Evolutionary conservation across 2,329 filamentous ascomycete genomes (phyloP).

Genomic region (Myriosclerotinia duriaeana): DNA sequence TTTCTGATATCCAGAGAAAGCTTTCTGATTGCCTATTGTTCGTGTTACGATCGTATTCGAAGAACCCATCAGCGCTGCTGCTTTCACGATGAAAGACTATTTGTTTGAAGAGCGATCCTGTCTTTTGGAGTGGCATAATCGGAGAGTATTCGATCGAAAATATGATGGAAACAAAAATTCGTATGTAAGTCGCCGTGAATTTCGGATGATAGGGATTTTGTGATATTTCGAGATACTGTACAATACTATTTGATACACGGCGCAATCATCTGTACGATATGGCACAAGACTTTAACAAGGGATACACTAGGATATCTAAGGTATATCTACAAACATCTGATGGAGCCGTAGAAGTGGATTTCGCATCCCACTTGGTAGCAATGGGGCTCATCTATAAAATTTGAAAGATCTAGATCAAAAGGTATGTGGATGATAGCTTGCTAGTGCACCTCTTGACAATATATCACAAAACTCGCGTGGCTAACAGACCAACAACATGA

Average conservation of each 20-base stretch:
- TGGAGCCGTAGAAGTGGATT: not conserved
- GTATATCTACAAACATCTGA: slow-evolving; percentile 11
- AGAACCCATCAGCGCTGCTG: slow-evolving; percentile 12
- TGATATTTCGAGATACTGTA: slow-evolving; percentile 2
- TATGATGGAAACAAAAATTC: not conserved
- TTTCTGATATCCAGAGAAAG: slow-evolving; percentile 19
- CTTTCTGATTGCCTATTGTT: slow-evolving; percentile 18
- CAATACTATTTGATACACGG: slow-evolving; percentile 6
- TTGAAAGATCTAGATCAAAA: slow-evolving; percentile 4
- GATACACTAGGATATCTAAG: not conserved
- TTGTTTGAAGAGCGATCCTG: not conserved
- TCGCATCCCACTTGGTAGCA: slow-evolving; percentile 15
- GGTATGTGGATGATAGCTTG: slow-evolving; percentile 1
- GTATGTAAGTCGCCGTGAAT: not conserved
- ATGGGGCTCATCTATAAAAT: slow-evolving; percentile 9
- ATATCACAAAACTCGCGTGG: slow-evolving; percentile 16
- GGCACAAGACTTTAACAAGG: not conserved
- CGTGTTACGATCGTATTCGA: slow-evolving; percentile 21
- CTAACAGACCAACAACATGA: not conserved
- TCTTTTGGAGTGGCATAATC: not conserved
- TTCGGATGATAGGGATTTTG: not conserved
- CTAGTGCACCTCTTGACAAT: slow-evolving; percentile 11
- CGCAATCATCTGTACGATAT: slow-evolving; percentile 1
- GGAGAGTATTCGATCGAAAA: not conserved
- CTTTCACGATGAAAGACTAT: slow-evolving; percentile 8